Base-by-base conservation (phyloP, 2,329 filamentous ascomycete genomes). In the Alternaria novae-zelandiae region DNA sequence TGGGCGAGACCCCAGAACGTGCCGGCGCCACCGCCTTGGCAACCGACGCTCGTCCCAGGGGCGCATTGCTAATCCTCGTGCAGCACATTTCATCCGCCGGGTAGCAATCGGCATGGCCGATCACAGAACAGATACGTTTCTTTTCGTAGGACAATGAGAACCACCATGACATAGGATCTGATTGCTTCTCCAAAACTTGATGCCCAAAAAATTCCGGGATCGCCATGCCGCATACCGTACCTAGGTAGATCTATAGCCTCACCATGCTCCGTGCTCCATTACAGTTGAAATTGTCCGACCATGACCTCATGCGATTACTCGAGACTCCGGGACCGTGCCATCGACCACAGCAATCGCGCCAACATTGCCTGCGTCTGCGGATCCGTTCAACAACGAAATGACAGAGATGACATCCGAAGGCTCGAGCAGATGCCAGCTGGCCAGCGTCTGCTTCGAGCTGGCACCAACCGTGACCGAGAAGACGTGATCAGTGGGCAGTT, bases 381-480 rank as follows among this genome's bases (percentile, higher is more conserved):
- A 82, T 59, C 82, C 86, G 67, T 87, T 87, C n/a, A 88, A 80
- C 67, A 86, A 75, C 25, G 83, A 82, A 41, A 88, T 80, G 21
- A 83, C 83, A 32, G 92, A 90, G 70, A 98, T 90, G 59, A 98
- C 94, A 79, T 98, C 94, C 61, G 89, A 85, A 0, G 96, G 94
- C 78, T 97, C 94, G 9, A 96, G 86, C 11, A 98, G 83, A 80
- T 97, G 94, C 90, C 93, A 97, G 70, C 89, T 90, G 15, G 96
- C 96, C 59, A 96, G 85, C 3, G 96, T 98, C 74, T 94, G 90
- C 84, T 97, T 97, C 59, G 91, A 94, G 80, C 91, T 96, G 6
- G 94, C 91, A 3, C 96, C 96, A 3, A 98, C 93, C 0, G 94
- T 97, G 46, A 97, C 93, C 2, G 93, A 93, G 81, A 96, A 98